Conservation (phyloP, 2,329 filamentous ascomycete species). For the Neurospora sp. region DNA sequence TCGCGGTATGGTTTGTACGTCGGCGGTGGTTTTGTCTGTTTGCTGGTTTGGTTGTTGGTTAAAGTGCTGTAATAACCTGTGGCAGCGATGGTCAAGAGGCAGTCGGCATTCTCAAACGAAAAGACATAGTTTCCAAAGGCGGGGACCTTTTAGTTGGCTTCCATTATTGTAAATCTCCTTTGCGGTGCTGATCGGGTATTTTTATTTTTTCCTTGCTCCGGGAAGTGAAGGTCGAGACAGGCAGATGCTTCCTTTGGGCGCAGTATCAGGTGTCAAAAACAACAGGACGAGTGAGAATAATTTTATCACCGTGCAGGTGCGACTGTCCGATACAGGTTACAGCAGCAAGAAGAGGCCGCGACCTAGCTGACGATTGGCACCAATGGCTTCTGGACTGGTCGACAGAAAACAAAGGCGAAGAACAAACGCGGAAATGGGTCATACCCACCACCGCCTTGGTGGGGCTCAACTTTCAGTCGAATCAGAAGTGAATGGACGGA, state of each 20-base stretch:
- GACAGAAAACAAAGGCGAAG: not conserved
- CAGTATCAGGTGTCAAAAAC: not conserved
- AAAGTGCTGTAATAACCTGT: constrained; percentile 20
- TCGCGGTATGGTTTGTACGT: constrained; percentile 1
- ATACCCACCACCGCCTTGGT: not conserved
- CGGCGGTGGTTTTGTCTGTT: constrained; percentile 2
- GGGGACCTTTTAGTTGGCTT: constrained; percentile 12
- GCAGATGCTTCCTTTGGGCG: not conserved
- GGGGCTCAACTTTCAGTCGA: not conserved
- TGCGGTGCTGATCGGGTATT: not conserved
- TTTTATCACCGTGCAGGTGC: not conserved
- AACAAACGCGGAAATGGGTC: not conserved
- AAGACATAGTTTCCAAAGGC: constrained; percentile 13
- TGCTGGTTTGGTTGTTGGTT: constrained; percentile 3
- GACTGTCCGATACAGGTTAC: not conserved
- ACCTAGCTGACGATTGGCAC: not conserved
- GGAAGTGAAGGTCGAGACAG: not conserved
- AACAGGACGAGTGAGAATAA: not conserved
- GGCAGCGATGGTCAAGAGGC: constrained; percentile 14
- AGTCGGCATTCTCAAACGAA: constrained; percentile 19
- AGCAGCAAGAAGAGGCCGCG: not conserved
- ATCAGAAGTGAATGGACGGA: not conserved
- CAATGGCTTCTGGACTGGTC: not conserved
- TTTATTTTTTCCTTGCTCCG: not conserved
- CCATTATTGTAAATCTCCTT: constrained; percentile 8